A percentile compares a stretch with the other conserved stretches of the same genome.
Conservation (phyloP, 2,329 filamentous ascomycete species). For the Diplocarpon rosae region DNA sequence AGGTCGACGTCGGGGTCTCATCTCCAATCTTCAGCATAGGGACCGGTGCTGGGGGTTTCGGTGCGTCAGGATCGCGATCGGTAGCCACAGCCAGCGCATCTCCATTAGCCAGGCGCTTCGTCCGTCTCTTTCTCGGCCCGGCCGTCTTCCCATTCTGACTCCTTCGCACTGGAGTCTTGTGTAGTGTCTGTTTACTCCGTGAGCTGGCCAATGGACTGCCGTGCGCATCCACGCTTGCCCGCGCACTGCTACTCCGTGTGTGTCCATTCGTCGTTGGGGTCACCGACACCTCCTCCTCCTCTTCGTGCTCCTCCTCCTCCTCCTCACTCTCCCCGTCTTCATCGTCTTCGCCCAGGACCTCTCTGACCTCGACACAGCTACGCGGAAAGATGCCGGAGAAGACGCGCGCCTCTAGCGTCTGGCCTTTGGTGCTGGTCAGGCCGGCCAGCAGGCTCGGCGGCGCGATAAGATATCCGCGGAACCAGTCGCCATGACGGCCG, state of each 20-base stretch:
- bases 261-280: slow-evolving; percentile 1
- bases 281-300: neutral
- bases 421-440: slow-evolving; percentile 79
- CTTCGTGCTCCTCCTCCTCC: slow-evolving; percentile 4
- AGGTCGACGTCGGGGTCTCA: slow-evolving; percentile 79
- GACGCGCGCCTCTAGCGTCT: slow-evolving; percentile 88
- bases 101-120: slow-evolving; percentile 20
- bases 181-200: slow-evolving; percentile 8
- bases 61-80: slow-evolving; percentile 52
- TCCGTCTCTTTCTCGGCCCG: slow-evolving; percentile 13
- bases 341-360: slow-evolving; percentile 71
- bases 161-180: slow-evolving; percentile 3
- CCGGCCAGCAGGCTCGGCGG: slow-evolving; percentile 88
- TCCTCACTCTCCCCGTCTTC: slow-evolving; percentile 24
- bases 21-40: slow-evolving; percentile 97
- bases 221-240: slow-evolving; percentile 13
- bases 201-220: slow-evolving; percentile 15
- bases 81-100: slow-evolving; percentile 30
- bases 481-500: slow-evolving; percentile 74
- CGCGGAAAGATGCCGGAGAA: slow-evolving; percentile 98
- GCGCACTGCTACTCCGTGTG: neutral
- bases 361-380: slow-evolving; percentile 88
- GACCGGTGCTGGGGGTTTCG: slow-evolving; percentile 80
- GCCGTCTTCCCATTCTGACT: slow-evolving; percentile 5
- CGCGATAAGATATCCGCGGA: slow-evolving; percentile 88